These are phyloP conservation scores for Chamaecyparis obtusa DNA, from an alignment of 75 land plant species.

Conservation along the genomic window DNA sequence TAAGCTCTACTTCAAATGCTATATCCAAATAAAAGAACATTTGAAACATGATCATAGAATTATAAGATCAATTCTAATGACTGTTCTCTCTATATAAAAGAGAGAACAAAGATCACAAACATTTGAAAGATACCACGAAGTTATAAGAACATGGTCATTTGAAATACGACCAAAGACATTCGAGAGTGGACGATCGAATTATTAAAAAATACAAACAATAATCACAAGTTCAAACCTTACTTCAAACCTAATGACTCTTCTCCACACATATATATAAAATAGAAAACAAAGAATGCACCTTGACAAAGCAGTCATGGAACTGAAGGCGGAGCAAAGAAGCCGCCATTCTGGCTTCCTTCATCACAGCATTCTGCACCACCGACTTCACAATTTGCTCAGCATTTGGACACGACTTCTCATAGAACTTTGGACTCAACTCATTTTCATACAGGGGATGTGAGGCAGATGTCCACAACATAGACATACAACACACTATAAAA, in stretches of 20 bases:
- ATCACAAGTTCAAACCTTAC: too few species aligned
- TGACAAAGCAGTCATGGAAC: constrained; percentile 42
- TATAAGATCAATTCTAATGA: too few species aligned
- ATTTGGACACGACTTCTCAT: constrained; percentile 18
- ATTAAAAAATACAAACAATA: too few species aligned
- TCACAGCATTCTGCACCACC: constrained; percentile 10
- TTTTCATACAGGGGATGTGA: background rate
- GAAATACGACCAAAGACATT: too few species aligned
- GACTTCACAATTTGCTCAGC: constrained; percentile 18
- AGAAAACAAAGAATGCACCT: constrained; percentile 8
- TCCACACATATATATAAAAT: background rate
- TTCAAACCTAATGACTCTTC: too few species aligned
- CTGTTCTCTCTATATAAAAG: too few species aligned
- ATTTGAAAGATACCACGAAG: too few species aligned
- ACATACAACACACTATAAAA: background rate
- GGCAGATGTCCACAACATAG: background rate
- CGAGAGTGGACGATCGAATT: too few species aligned
- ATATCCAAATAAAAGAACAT: too few species aligned
- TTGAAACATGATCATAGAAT: too few species aligned
- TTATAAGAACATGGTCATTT: too few species aligned
- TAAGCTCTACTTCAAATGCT: too few species aligned
- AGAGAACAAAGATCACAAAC: background rate
- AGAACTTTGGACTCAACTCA: constrained; percentile 7
- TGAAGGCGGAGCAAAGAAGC: constrained; percentile 35
- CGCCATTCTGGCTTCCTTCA: constrained; percentile 10